Conservation (phyloP, 1,139 yeast species). For the Zygosaccharomyces pseudobailii region DNA sequence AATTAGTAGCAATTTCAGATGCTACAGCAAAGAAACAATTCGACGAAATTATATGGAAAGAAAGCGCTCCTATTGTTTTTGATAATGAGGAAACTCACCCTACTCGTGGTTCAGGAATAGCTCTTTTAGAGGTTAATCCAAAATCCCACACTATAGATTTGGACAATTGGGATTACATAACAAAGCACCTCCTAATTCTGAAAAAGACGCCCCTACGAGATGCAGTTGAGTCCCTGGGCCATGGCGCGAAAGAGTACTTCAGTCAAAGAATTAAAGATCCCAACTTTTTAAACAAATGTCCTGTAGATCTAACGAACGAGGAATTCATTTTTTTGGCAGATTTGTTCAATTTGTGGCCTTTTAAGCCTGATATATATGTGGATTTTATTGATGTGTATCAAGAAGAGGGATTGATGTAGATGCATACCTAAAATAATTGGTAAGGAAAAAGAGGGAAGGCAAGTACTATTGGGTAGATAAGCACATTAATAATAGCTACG, state of each 20-base stretch:
- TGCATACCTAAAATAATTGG: not conserved
- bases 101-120: slow-evolving; percentile 17
- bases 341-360: slow-evolving; percentile 73
- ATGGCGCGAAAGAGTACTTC: slow-evolving; percentile 74
- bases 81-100: slow-evolving; percentile 17
- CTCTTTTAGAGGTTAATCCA: slow-evolving; percentile 60
- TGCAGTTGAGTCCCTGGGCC: slow-evolving; percentile 57
- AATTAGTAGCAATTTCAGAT: slow-evolving; percentile 46
- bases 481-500: too few relatives aligned
- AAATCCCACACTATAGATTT: slow-evolving; percentile 40
- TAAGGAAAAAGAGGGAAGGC: too few relatives aligned
- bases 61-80: slow-evolving; percentile 27
- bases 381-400: slow-evolving; percentile 27
- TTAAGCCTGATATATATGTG: slow-evolving; percentile 56
- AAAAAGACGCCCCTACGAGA: slow-evolving; percentile 47
- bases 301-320: slow-evolving; percentile 47
- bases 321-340: slow-evolving; percentile 51
- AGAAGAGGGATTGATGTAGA: slow-evolving; percentile 14
- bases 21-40: slow-evolving; percentile 20
- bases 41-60: slow-evolving; percentile 16
- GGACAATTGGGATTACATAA: slow-evolving; percentile 62
- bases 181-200: slow-evolving; percentile 58
- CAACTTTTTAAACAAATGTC: slow-evolving; percentile 41
- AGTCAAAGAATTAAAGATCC: slow-evolving; percentile 37
- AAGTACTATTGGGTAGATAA: too few relatives aligned